Conservation (phyloP, 768 basidiomycete species). For the Auricularia cornea region DNA sequence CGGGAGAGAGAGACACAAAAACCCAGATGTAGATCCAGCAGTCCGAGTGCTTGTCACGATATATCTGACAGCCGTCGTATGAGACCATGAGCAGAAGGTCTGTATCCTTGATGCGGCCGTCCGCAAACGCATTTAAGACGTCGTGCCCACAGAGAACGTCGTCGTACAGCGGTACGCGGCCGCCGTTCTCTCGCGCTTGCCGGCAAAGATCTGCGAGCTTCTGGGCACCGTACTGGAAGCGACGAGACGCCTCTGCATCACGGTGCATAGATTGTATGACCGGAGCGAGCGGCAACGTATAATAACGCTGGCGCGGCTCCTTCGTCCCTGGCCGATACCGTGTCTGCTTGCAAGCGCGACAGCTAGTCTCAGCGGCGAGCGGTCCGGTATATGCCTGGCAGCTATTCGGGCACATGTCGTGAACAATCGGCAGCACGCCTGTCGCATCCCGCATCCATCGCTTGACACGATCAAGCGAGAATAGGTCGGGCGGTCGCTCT, state of each 20-base stretch:
- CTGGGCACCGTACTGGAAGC: slow-evolving; percentile 4
- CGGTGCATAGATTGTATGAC: slow-evolving; percentile 3
- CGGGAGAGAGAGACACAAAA: slow-evolving; percentile 19
- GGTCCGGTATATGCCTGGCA: slow-evolving; percentile 35
- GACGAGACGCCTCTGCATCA: background rate
- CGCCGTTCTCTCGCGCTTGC: background rate
- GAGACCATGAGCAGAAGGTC: slow-evolving; percentile 30
- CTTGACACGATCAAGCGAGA: slow-evolving; percentile 23
- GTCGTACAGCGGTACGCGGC: slow-evolving; percentile 9
- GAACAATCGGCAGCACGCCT: slow-evolving; percentile 15
- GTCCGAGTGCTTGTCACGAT: slow-evolving; percentile 33
- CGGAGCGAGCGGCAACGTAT: slow-evolving; percentile 6
- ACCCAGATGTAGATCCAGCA: slow-evolving; percentile 36
- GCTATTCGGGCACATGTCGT: slow-evolving; percentile 21
- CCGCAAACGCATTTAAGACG: slow-evolving; percentile 15
- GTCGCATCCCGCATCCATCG: slow-evolving; percentile 9
- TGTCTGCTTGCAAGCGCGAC: slow-evolving; percentile 18
- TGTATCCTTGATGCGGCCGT: slow-evolving; percentile 13
- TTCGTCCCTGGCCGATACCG: slow-evolving; percentile 14
- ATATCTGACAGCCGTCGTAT: slow-evolving; percentile 36
- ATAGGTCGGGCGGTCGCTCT: background rate
- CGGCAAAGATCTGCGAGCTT: background rate
- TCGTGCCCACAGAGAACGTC: slow-evolving; percentile 27
- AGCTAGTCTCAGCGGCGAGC: slow-evolving; percentile 14
- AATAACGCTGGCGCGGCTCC: slow-evolving; percentile 1